These are phyloP conservation scores for Ceratocystis variospora DNA, from an alignment of 2,329 filamentous ascomycete genomes.

Conservation along the genomic window DNA sequence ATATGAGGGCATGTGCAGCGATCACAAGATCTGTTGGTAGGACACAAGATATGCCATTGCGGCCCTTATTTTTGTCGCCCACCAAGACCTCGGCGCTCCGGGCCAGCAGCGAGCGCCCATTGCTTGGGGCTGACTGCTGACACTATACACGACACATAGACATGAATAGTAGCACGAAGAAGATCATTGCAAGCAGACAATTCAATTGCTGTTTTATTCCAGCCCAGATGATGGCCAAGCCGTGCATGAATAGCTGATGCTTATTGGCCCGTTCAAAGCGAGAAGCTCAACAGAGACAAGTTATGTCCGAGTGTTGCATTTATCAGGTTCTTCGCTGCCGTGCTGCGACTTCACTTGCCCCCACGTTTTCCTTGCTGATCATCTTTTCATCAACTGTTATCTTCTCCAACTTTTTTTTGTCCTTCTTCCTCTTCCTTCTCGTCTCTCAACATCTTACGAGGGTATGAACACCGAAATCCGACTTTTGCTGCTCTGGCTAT, in stretches of 20 bases:
- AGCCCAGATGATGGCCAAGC: neutral
- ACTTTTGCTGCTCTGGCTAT: neutral
- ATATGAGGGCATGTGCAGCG: neutral
- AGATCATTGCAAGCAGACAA: neutral
- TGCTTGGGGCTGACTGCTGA: neutral
- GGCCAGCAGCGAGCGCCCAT: neutral
- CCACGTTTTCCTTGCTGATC: neutral
- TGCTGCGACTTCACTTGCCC: neutral
- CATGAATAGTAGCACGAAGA: neutral
- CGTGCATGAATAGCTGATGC: neutral
- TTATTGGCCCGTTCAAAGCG: neutral
- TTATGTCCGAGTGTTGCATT: neutral
- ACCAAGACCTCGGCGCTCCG: neutral
- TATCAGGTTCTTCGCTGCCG: neutral
- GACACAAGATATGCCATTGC: neutral
- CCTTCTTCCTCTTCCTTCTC: too few species aligned
- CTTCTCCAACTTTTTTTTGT: neutral
- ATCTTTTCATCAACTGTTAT: neutral
- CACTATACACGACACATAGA: neutral
- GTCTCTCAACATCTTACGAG: neutral
- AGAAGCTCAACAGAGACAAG: neutral
- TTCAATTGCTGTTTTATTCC: neutral
- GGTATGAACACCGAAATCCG: constrained; percentile 3
- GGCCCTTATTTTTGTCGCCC: neutral
- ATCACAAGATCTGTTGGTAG: neutral